phyloP scores from a whole-genome alignment of 345 rosid genomes.

The Psidium guajava region DNA sequence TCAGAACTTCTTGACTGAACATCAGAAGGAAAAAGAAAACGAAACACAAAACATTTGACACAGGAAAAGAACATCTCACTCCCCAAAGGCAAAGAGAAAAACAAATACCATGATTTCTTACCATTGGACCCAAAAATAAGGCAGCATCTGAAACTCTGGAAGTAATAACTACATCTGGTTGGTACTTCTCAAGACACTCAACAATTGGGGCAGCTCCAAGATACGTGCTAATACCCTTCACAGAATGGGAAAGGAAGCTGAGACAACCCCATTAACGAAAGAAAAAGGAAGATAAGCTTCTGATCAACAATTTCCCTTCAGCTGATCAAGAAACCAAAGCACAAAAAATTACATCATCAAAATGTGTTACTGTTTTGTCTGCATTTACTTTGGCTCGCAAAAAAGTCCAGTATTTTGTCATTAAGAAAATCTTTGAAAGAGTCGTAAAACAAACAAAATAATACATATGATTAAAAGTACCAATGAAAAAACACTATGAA shows the following conservation, averaged over 20 bases:
- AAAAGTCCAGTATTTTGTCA: background rate
- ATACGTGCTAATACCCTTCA: constrained; percentile 80
- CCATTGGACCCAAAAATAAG: constrained; percentile 92
- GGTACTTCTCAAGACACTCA: constrained; percentile 79
- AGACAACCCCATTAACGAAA: background rate
- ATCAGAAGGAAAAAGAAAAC: background rate
- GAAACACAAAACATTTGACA: background rate
- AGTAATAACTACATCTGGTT: constrained; percentile 68
- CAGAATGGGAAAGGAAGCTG: constrained; percentile 1
- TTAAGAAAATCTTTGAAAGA: background rate
- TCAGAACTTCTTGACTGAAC: background rate
- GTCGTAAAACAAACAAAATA: background rate
- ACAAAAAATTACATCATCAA: background rate
- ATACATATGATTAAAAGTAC: background rate
- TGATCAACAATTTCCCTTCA: background rate
- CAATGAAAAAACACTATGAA: background rate
- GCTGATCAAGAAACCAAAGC: background rate
- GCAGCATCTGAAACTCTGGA: constrained; percentile 90
- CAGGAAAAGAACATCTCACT: background rate
- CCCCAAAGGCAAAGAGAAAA: background rate
- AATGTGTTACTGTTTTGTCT: background rate
- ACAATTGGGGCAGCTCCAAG: constrained; percentile 94
- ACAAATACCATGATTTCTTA: constrained; percentile 9
- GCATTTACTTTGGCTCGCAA: background rate
- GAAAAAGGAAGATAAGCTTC: background rate